Conservation (phyloP, 371 early-diverging fungal species). For the Mortierella sp. region DNA sequence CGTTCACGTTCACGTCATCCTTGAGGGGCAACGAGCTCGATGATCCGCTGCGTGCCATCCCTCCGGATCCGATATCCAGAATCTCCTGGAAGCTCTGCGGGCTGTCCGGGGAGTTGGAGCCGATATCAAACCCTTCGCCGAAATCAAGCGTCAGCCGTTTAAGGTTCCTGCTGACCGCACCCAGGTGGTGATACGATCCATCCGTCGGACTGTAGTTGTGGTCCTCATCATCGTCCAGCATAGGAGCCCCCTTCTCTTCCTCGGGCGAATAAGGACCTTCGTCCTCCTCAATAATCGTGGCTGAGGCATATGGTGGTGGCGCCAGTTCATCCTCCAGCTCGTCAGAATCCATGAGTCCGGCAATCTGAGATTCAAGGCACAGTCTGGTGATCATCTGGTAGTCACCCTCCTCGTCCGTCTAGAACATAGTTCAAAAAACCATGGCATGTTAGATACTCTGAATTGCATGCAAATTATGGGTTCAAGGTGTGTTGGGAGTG, state of each 20-base stretch:
- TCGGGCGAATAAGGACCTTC: conserved; percentile 32
- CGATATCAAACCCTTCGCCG: conserved; percentile 43
- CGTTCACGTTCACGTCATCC: conserved; percentile 32
- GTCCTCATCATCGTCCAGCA: conserved; percentile 42
- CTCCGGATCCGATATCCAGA: conserved; percentile 47
- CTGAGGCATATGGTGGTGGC: conserved; percentile 18
- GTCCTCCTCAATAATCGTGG: conserved; percentile 43
- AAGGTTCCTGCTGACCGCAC: conserved; percentile 30
- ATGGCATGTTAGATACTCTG: background rate
- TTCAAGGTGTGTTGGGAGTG: background rate
- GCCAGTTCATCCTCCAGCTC: conserved; percentile 20
- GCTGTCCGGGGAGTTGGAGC: conserved; percentile 47
- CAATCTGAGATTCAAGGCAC: conserved; percentile 48
- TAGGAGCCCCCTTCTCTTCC: conserved; percentile 24
- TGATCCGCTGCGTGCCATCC: conserved; percentile 31
- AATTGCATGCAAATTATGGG: background rate
- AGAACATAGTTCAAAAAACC: background rate
- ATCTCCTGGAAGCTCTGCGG: conserved; percentile 56
- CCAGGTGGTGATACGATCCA: conserved; percentile 34
- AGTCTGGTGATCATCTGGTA: conserved; percentile 51
- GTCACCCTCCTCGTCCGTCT: conserved; percentile 56
- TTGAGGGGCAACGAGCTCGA: conserved; percentile 41
- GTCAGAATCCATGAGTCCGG: conserved; percentile 27
- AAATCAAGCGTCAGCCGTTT: conserved; percentile 53
- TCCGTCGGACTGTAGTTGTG: conserved; percentile 47